Evolutionary conservation across 2,329 filamentous ascomycete genomes (phyloP), one percentile per base, ranked within the genome.

Genomic region (Cryphonectria naterciae): DNA sequence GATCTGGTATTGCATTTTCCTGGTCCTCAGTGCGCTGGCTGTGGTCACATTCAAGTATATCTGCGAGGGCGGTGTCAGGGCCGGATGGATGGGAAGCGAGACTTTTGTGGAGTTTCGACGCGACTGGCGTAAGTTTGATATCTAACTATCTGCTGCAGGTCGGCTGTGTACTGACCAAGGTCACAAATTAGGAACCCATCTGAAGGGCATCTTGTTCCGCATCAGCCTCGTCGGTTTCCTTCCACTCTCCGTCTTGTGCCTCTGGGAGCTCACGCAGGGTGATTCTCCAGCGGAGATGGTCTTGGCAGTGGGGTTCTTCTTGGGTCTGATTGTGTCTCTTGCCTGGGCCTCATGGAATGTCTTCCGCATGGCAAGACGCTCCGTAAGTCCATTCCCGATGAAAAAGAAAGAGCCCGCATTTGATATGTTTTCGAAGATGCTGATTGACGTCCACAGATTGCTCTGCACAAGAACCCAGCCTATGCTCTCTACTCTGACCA

Each of bases 401-500:
- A 22, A 25, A 3, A 25, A 22, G 17, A 46, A 41, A 7, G 6
- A 46, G 17, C 43, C 1, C 32, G 60, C 8, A 22, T 15, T 17
- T 39, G 35, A 25, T 41, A 62, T 32, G 19, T 22, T 11, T 11
- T 11, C 28, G 39, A 15, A n/a, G 61, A 41, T 64, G 37, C 61
- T 64, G 25, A 63, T 43, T 63, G 66, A 68, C 43, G 25, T 25
- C 25, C 22, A 41, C 28, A 68, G 67, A 73, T 95, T 74, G 83
- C 87, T 65, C 93, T 96, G 89, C 93, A 97, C 87, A 94, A 94
- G 83, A 97, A 96, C 82, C 93, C 93, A 25, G 93, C 93, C 54
- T 96, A 96, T 80, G 95, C 96, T 76, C 89, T 97, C 70, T 97
- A 95, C 84, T 96, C 93, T 10, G 93, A 97, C 78, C 92, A 93